Evolutionary conservation across 202 grass and related monocot genomes (phyloP).

Genomic region (Bolboschoenoplectus hybrid): DNA sequence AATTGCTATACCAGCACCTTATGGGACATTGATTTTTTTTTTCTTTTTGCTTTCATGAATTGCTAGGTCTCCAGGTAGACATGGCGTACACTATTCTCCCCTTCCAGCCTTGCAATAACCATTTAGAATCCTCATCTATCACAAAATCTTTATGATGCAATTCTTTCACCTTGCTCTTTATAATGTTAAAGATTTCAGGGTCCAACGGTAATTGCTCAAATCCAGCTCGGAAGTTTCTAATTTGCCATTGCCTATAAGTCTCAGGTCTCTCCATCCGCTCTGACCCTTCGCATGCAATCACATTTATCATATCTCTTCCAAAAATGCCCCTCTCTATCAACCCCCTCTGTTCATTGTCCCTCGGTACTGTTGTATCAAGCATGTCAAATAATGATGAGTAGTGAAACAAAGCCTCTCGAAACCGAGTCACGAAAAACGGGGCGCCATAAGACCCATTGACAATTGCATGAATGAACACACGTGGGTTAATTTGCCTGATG

Average conservation of each 20-base stretch:
- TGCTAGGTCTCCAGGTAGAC: constrained; percentile 57
- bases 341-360: constrained; percentile 52
- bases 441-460: constrained; percentile 58
- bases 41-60: constrained; percentile 13
- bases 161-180: constrained; percentile 43
- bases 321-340: constrained; percentile 56
- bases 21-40: background rate
- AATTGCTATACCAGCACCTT: background rate
- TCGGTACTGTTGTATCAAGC: constrained; percentile 49
- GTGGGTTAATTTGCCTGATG: constrained; percentile 55
- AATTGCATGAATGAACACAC: constrained; percentile 56
- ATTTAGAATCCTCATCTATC: constrained; percentile 55
- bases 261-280: constrained; percentile 70
- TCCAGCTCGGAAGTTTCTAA: constrained; percentile 49
- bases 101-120: constrained; percentile 70
- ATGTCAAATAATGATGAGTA: constrained; percentile 66
- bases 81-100: constrained; percentile 66
- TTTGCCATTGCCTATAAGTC: constrained; percentile 66
- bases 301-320: constrained; percentile 48
- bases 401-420: constrained; percentile 58
- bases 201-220: constrained; percentile 64
- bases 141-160: constrained; percentile 51
- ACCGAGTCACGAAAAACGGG: constrained; percentile 69
- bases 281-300: constrained; percentile 67
- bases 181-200: constrained; percentile 36